phyloP scores from a whole-genome alignment of 177 flowering plant species.

The Vitis hybrid region DNA sequence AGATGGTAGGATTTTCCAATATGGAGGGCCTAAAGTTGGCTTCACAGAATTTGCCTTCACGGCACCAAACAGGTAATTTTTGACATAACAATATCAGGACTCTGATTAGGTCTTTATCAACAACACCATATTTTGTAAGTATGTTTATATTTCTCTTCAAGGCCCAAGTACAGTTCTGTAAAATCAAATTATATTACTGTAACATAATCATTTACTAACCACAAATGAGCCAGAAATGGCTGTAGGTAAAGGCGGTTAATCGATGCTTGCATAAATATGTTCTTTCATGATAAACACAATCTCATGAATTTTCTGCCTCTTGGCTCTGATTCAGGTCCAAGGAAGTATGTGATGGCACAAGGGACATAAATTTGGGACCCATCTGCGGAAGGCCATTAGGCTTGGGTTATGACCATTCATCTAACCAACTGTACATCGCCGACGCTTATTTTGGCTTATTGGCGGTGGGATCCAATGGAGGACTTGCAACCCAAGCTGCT shows the following conservation, averaged over 20 bases:
- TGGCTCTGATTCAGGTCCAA: slow-evolving; percentile 13
- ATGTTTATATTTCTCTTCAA: too few relatives aligned
- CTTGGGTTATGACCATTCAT: slow-evolving; percentile 11
- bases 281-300: too few relatives aligned
- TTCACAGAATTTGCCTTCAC: slow-evolving; percentile 16
- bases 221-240: too few relatives aligned
- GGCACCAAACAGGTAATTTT: slow-evolving; percentile 13
- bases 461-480: slow-evolving; percentile 15
- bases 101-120: too few relatives aligned
- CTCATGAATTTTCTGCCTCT: too few relatives aligned
- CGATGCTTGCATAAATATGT: too few relatives aligned
- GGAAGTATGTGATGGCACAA: slow-evolving; percentile 17
- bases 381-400: slow-evolving; percentile 21
- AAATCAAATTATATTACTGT: too few relatives aligned
- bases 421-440: slow-evolving; percentile 14
- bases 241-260: too few relatives aligned
- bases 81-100: neutral
- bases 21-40: slow-evolving; percentile 7
- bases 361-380: neutral
- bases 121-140: too few relatives aligned
- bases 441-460: slow-evolving; percentile 20
- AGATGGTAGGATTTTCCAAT: slow-evolving; percentile 24
- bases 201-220: too few relatives aligned
- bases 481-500: slow-evolving; percentile 11
- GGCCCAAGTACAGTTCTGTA: too few relatives aligned